phyloP scores from a whole-genome alignment of 2,329 filamentous ascomycete species.

The Colletotrichum sp. region DNA sequence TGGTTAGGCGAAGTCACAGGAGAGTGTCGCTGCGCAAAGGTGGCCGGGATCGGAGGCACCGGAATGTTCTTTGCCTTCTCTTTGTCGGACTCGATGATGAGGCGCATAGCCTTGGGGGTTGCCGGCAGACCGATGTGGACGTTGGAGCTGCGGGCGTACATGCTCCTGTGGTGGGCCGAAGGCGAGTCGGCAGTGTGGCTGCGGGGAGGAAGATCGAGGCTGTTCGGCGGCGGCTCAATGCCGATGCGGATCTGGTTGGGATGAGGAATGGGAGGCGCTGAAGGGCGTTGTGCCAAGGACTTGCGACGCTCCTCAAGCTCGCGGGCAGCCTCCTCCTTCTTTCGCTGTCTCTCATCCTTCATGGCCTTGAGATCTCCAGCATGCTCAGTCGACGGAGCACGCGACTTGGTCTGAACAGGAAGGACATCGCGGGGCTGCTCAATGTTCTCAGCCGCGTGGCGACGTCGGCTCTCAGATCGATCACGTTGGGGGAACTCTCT shows the following conservation, averaged over 20 bases:
- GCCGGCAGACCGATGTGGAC: conserved; percentile 81
- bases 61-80: conserved; percentile 30
- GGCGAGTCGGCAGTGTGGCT: conserved; percentile 71
- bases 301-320: conserved; percentile 89
- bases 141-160: conserved; percentile 48
- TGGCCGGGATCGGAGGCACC: conserved; percentile 57
- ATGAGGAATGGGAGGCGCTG: conserved; percentile 80
- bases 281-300: conserved; percentile 81
- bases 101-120: conserved; percentile 88
- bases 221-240: conserved; percentile 28
- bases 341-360: conserved; percentile 66
- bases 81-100: conserved; percentile 70
- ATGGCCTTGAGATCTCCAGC: conserved; percentile 60
- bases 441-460: conserved; percentile 33
- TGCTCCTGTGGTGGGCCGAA: conserved; percentile 37
- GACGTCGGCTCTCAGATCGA: conserved; percentile 43
- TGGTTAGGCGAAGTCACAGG: conserved; percentile 41
- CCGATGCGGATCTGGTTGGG: conserved; percentile 59
- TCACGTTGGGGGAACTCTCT: conserved; percentile 37
- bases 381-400: conserved; percentile 50
- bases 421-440: conserved; percentile 28
- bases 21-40: conserved; percentile 49
- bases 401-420: conserved; percentile 32
- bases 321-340: conserved; percentile 78
- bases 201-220: conserved; percentile 55